These are phyloP conservation scores for Aquilaria malaccensis DNA, from an alignment of 345 rosid species.

Conservation along the genomic window DNA sequence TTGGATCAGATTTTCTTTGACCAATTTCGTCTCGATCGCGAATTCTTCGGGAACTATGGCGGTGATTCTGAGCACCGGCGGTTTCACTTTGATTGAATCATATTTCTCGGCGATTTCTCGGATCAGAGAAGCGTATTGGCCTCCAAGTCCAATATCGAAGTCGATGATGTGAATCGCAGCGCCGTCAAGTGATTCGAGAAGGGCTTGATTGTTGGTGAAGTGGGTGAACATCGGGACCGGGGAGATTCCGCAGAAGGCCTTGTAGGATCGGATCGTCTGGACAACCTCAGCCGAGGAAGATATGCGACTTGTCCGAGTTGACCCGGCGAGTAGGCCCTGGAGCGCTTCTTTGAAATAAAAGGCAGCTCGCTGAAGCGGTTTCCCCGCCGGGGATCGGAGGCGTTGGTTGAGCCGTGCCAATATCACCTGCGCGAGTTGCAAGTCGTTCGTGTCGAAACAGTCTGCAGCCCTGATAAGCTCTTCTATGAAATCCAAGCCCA, in stretches of 20 bases:
- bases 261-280: constrained; percentile 62
- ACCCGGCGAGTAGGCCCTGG: constrained; percentile 41
- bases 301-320: constrained; percentile 28
- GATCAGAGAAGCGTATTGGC: constrained; percentile 89
- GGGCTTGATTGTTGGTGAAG: constrained; percentile 81
- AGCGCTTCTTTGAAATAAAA: constrained; percentile 90
- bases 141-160: constrained; percentile 89
- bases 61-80: constrained; percentile 60
- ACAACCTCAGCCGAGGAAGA: constrained; percentile 69
- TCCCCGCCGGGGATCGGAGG: constrained; percentile 50
- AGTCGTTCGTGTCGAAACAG: constrained; percentile 72
- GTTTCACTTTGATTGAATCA: constrained; percentile 18
- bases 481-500: constrained; percentile 53
- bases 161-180: constrained; percentile 68
- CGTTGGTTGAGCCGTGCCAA: constrained; percentile 74
- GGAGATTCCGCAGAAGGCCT: constrained; percentile 63
- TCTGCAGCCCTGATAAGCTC: constrained; percentile 79
- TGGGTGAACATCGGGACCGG: constrained; percentile 92
- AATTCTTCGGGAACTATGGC: constrained; percentile 75
- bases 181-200: constrained; percentile 62
- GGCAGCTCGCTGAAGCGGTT: constrained; percentile 82
- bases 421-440: constrained; percentile 67
- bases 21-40: constrained; percentile 54
- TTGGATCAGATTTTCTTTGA: constrained; percentile 68
- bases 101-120: constrained; percentile 61